Evolutionary conservation across 2,329 filamentous ascomycete genomes (phyloP).

Genomic region (Decorospora gaudefroyi): DNA sequence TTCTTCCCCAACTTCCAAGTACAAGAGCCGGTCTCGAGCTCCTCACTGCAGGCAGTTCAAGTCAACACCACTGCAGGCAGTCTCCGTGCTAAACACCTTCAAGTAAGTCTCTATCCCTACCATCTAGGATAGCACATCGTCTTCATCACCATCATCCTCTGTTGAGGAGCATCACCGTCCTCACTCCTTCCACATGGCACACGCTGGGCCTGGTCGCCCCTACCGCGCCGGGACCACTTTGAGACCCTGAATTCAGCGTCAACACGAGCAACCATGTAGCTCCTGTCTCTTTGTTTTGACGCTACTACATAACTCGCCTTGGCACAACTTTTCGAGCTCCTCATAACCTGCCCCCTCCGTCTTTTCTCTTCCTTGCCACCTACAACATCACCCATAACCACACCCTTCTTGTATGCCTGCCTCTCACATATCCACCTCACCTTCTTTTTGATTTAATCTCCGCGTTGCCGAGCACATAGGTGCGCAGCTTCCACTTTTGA

Average conservation of each 20-base stretch:
- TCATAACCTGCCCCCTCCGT: conserved; percentile 7
- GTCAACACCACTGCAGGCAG: conserved; percentile 24
- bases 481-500: conserved; percentile 12
- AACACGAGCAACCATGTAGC: conserved; percentile 18
- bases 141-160: neutral
- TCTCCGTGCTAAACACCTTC: conserved; percentile 19
- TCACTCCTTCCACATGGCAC: too few species aligned
- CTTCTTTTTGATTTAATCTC: conserved; percentile 1
- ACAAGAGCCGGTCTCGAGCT: conserved; percentile 22
- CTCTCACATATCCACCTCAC: conserved; percentile 1
- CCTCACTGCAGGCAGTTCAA: conserved; percentile 22
- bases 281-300: conserved; percentile 14
- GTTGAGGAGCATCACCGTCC: conserved; percentile 2
- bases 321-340: conserved; percentile 7
- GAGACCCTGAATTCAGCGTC: conserved; percentile 16
- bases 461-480: conserved; percentile 14
- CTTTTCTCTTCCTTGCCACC: conserved; percentile 4
- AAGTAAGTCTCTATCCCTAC: conserved; percentile 14
- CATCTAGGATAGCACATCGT: conserved; percentile 1
- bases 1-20: conserved; percentile 6
- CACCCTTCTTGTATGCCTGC: conserved; percentile 3
- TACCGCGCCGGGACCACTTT: conserved; percentile 9
- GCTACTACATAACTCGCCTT: conserved; percentile 2
- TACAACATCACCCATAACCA: conserved; percentile 4
- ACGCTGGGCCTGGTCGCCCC: too few species aligned